Conservation (phyloP, 371 early-diverging fungal species). For the Mortierella sp. region DNA sequence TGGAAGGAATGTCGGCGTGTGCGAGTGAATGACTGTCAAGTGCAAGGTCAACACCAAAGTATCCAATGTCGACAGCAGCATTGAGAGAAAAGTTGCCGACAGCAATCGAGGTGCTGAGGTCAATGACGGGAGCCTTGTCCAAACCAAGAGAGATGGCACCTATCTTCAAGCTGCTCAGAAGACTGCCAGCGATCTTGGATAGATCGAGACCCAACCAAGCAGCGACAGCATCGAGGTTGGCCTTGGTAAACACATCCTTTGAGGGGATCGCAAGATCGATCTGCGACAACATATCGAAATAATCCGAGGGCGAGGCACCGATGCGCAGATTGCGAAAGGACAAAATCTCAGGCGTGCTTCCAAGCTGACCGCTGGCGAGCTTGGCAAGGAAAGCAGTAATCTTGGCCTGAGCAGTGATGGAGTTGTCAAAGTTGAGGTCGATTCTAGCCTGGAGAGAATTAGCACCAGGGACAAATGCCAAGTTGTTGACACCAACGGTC, state of each 20-base stretch:
- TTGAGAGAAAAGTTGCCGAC: conserved; percentile 45
- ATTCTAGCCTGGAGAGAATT: conserved; percentile 40
- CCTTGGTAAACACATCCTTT: conserved; percentile 37
- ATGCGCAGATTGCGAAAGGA: conserved; percentile 50
- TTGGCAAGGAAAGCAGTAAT: conserved; percentile 38
- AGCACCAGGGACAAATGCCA: conserved; percentile 37
- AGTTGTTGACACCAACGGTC: conserved; percentile 35
- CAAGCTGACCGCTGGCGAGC: conserved; percentile 43
- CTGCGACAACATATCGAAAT: conserved; percentile 53
- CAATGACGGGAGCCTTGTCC: conserved; percentile 54
- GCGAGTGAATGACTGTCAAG: conserved; percentile 38
- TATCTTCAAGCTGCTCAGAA: conserved; percentile 42
- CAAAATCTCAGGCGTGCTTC: conserved; percentile 40
- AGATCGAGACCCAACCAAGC: conserved; percentile 31
- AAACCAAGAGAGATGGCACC: conserved; percentile 39
- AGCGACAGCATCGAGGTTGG: conserved; percentile 25
- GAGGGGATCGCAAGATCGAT: conserved; percentile 47
- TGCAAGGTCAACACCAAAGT: conserved; percentile 54
- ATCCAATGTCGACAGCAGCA: conserved; percentile 54
- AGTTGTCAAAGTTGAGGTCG: conserved; percentile 50
- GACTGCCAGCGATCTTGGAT: conserved; percentile 11
- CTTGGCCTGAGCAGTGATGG: conserved; percentile 30
- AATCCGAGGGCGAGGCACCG: conserved; percentile 52
- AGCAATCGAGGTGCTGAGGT: conserved; percentile 37
- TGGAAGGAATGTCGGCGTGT: conserved; percentile 48